Conservation (phyloP, 768 basidiomycete genomes). For the Termitomyces sp. region DNA sequence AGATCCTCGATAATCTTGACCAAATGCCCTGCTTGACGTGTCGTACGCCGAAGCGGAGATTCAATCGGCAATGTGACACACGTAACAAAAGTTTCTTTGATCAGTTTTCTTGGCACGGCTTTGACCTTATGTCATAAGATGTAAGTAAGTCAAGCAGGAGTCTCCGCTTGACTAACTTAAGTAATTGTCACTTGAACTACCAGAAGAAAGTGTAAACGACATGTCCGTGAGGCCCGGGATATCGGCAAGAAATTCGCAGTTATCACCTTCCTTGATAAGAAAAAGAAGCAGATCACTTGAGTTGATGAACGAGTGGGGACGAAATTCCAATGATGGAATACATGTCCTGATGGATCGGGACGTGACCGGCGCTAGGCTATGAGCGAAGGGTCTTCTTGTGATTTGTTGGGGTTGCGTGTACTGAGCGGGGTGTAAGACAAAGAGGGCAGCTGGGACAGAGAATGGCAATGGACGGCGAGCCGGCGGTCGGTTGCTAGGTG, state of each 20-base stretch:
- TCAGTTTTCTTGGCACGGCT: no score
- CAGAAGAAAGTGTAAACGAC: neutral
- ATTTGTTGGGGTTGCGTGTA: neutral
- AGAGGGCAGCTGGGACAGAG: neutral
- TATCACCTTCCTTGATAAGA: slow-evolving; percentile 10
- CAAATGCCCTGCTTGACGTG: no score
- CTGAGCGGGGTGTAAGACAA: neutral
- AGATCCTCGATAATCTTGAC: no score
- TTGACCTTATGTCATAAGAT: no score
- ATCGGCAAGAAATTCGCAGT: neutral
- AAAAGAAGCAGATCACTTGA: slow-evolving; percentile 5
- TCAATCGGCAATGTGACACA: no score
- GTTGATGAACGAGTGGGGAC: slow-evolving; percentile 4
- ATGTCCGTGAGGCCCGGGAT: neutral
- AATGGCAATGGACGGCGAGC: neutral
- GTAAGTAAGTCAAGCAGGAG: no score
- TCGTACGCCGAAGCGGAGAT: no score
- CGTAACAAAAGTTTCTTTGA: no score
- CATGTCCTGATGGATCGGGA: neutral
- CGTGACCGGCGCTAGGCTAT: neutral
- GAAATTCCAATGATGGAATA: neutral
- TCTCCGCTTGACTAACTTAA: neutral
- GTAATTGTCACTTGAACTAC: neutral
- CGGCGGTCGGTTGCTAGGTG: neutral
- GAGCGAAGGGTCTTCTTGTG: neutral